Percentiles rank a stretch among this genome's conserved stretches.
Conservation (phyloP, 2,329 filamentous ascomycete genomes). For the Cercospora citrullina region DNA sequence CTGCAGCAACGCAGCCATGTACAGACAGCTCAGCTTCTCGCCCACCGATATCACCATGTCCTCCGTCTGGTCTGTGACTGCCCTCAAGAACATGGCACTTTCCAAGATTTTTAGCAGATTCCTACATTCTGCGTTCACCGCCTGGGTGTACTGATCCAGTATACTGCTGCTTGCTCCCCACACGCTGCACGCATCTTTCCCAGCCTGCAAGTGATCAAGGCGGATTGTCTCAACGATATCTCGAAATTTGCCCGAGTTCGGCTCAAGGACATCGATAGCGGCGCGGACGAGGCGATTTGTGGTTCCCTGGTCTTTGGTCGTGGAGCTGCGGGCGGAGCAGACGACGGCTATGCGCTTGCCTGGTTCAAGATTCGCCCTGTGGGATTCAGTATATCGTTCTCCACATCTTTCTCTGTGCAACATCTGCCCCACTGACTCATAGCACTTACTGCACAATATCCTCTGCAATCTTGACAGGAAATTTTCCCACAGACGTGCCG, state of each 20-base stretch:
- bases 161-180: conserved; percentile 40
- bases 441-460: conserved; percentile 61
- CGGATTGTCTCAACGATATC: conserved; percentile 78
- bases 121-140: conserved; percentile 76
- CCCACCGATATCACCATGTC: conserved; percentile 87
- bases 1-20: conserved; percentile 81
- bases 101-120: conserved; percentile 74
- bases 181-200: conserved; percentile 48
- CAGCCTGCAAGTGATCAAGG: conserved; percentile 75
- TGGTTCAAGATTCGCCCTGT: conserved; percentile 50
- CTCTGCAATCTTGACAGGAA: conserved; percentile 61
- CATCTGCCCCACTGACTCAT: not conserved
- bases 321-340: conserved; percentile 91
- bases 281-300: conserved; percentile 70
- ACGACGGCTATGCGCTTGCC: conserved; percentile 83
- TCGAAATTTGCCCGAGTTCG: conserved; percentile 59
- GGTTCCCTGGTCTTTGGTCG: conserved; percentile 91
- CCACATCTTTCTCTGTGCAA: not conserved
- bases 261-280: conserved; percentile 47
- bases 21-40: conserved; percentile 91
- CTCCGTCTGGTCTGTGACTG: conserved; percentile 53
- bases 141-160: conserved; percentile 58
- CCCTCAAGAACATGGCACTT: conserved; percentile 59
- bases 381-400: conserved; percentile 28
- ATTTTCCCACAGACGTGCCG: conserved; percentile 93